A percentile compares a stretch with the other conserved stretches of the same genome.
phyloP scores from a whole-genome alignment of 2,329 filamentous ascomycete genomes.

The Fusarium mexicanum region DNA sequence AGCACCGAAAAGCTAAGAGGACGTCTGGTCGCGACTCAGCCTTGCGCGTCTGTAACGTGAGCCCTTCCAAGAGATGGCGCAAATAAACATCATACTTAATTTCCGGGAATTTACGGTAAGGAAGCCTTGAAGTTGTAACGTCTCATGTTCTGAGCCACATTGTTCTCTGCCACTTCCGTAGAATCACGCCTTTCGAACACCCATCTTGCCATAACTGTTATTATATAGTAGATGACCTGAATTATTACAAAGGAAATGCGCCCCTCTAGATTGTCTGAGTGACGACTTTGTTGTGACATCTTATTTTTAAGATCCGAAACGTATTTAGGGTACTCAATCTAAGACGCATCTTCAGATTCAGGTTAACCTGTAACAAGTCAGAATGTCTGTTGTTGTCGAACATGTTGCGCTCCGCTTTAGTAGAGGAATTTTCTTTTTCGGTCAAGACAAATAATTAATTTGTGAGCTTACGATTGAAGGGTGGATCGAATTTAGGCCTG shows the following conservation, averaged over 20 bases:
- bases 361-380: not conserved
- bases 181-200: too few relatives aligned
- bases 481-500: not conserved
- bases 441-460: not conserved
- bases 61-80: not conserved
- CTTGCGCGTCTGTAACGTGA: not conserved
- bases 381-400: not conserved
- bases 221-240: not conserved
- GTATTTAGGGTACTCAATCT: too few relatives aligned
- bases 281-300: fast-evolving
- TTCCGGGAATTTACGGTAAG: too few relatives aligned
- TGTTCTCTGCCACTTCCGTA: too few relatives aligned
- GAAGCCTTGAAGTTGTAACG: too few relatives aligned
- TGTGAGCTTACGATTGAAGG: not conserved
- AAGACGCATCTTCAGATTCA: not conserved
- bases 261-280: not conserved
- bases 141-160: too few relatives aligned
- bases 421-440: not conserved
- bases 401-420: not conserved
- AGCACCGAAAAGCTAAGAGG: not conserved
- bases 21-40: not conserved
- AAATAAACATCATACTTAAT: not conserved
- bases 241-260: not conserved
- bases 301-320: not conserved
- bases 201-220: not conserved